These are phyloP conservation scores for Arabis hirsuta DNA, from an alignment of 345 rosid genomes.

Conservation along the genomic window DNA sequence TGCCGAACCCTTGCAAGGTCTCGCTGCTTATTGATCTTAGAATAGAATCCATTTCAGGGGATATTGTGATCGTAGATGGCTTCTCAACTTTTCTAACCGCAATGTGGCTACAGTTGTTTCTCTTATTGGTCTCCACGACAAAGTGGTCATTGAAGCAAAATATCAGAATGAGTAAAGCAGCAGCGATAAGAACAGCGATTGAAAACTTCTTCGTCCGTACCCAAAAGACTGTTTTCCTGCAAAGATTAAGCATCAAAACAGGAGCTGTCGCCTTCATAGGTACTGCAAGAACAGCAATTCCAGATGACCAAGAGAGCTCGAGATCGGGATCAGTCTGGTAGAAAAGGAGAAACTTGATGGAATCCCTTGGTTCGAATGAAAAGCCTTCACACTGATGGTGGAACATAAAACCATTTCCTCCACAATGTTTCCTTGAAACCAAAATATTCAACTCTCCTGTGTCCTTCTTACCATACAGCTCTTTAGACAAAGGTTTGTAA, in stretches of 20 bases:
- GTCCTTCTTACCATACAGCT: constrained; percentile 59
- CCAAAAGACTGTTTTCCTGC: constrained; percentile 70
- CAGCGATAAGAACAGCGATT: constrained; percentile 50
- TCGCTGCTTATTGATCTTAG: constrained; percentile 50
- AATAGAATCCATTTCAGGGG: constrained; percentile 54
- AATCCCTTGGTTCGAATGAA: constrained; percentile 67
- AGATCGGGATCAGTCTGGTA: constrained; percentile 43
- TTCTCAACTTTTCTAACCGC: constrained; percentile 47
- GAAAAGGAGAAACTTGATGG: constrained; percentile 58
- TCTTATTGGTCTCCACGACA: constrained; percentile 41
- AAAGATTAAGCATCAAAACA: constrained; percentile 54
- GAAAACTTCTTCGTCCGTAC: constrained; percentile 59
- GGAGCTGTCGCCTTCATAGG: constrained; percentile 79
- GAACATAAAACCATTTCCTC: constrained; percentile 61
- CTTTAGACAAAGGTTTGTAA: constrained; percentile 58
- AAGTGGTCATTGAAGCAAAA: constrained; percentile 51
- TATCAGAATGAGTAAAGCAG: constrained; percentile 50
- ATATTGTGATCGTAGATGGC: constrained; percentile 48
- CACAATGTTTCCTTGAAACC: constrained; percentile 61
- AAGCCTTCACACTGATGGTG: constrained; percentile 61
- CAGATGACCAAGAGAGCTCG: constrained; percentile 60
- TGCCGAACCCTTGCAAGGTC: constrained; percentile 27
- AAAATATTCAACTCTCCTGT: constrained; percentile 63
- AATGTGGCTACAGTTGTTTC: constrained; percentile 33
- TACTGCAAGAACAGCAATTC: constrained; percentile 53